These are phyloP conservation scores for Epichloe sylvatica DNA, from an alignment of 2,329 filamentous ascomycete genomes.

Conservation along the genomic window DNA sequence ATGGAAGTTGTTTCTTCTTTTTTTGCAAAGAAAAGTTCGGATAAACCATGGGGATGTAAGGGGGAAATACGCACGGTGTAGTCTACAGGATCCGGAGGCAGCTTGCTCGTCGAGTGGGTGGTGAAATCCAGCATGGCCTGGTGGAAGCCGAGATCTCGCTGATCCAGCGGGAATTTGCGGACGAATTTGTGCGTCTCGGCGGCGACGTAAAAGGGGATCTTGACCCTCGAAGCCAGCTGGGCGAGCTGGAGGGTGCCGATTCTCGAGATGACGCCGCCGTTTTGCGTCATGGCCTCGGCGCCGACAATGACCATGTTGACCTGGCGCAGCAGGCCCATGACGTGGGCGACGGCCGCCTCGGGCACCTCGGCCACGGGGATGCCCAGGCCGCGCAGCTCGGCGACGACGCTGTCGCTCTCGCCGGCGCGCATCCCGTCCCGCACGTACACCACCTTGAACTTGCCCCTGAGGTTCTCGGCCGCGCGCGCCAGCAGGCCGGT, in stretches of 20 bases:
- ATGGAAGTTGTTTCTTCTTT: too few relatives aligned
- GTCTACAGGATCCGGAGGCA: slow-evolving; percentile 47
- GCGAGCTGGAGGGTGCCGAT: slow-evolving; percentile 82
- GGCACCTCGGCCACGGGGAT: slow-evolving; percentile 58
- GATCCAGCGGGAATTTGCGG: slow-evolving; percentile 66
- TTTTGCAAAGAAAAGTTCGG: too few relatives aligned
- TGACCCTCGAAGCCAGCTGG: slow-evolving; percentile 51
- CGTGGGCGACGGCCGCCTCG: slow-evolving; percentile 60
- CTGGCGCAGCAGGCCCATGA: slow-evolving; percentile 39
- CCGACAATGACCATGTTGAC: slow-evolving; percentile 56
- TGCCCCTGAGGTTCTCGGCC: slow-evolving; percentile 39
- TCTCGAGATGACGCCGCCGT: slow-evolving; percentile 81
- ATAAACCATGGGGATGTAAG: too few relatives aligned
- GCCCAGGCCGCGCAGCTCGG: slow-evolving; percentile 53
- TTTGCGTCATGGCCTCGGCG: slow-evolving; percentile 81
- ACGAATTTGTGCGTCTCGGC: slow-evolving; percentile 97
- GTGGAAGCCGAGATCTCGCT: slow-evolving; percentile 65
- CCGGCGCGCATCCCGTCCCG: slow-evolving; percentile 38
- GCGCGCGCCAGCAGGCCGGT: slow-evolving; percentile 62
- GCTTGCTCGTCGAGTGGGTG: slow-evolving; percentile 33
- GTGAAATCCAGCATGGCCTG: slow-evolving; percentile 66
- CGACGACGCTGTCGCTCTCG: slow-evolving; percentile 60
- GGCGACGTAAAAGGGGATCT: slow-evolving; percentile 80
- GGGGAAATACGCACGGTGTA: slow-evolving; percentile 44
- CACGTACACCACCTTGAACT: slow-evolving; percentile 78